phyloP scores from a whole-genome alignment of 495 filamentous ascomycete genomes.

The Penicillium paradoxum region DNA sequence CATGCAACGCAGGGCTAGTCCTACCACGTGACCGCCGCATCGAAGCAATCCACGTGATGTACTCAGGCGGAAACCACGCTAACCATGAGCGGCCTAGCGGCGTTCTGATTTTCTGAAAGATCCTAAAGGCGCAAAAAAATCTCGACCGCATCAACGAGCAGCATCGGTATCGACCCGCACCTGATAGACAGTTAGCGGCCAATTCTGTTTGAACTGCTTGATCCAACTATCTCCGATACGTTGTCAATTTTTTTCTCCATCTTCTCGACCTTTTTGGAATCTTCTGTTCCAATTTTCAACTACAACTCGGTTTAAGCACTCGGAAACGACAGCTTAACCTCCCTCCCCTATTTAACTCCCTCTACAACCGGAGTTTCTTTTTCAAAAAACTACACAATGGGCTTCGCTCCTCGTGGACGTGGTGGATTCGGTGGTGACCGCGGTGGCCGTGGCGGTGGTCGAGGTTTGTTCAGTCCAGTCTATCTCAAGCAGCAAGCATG shows the following conservation, averaged over 20 bases:
- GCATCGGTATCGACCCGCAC: conserved; percentile 34
- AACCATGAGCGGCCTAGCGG: conserved; percentile 31
- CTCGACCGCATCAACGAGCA: conserved; percentile 45
- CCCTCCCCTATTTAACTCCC: conserved; percentile 9
- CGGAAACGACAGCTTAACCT: conserved; percentile 24
- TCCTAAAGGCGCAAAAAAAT: conserved; percentile 43
- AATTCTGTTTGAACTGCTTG: conserved; percentile 22
- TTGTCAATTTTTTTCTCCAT: conserved; percentile 9
- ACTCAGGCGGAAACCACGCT: conserved; percentile 18
- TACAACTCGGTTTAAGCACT: conserved; percentile 21
- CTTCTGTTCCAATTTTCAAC: conserved; percentile 14
- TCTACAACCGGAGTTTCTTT: conserved; percentile 5
- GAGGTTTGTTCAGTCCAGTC: conserved; percentile 22
- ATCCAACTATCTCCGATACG: conserved; percentile 13
- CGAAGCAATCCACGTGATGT: conserved; percentile 26
- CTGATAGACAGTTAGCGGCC: conserved; percentile 25
- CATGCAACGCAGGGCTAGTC: conserved; percentile 23
- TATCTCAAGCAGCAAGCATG: conserved; percentile 4
- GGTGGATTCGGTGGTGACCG: conserved; percentile 23
- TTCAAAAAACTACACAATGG: conserved; percentile 30
- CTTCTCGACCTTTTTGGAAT: conserved; percentile 15
- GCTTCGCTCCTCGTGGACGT: conserved; percentile 38
- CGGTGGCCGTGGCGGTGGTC: conserved; percentile 25
- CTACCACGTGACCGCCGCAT: conserved; percentile 34
- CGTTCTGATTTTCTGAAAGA: conserved; percentile 45